Evolutionary conservation across 2,329 filamentous ascomycete species (phyloP).

Genomic region (Emmonsiellopsis sp.): DNA sequence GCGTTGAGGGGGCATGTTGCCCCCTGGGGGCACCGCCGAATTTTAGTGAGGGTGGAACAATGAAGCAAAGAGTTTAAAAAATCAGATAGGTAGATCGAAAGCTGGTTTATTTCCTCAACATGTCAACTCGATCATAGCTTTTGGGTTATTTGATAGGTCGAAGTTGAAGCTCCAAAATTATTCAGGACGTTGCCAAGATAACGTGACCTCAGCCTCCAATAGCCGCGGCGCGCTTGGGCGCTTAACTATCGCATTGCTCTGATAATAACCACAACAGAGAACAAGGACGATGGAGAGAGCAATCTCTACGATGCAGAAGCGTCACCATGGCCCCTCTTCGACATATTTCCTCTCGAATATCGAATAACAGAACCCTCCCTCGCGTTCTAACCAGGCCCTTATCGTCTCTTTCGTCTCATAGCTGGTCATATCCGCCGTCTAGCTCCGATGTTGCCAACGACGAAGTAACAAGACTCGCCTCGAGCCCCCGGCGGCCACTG

Average conservation of each 20-base stretch:
- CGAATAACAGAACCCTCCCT: slow-evolving; percentile 1
- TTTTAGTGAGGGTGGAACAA: no score
- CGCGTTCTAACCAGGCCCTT: slow-evolving; percentile 1
- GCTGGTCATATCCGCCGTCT: slow-evolving; percentile 36
- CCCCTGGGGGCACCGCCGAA: no score
- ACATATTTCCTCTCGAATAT: slow-evolving; percentile 7
- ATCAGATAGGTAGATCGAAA: background rate
- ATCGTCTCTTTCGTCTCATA: slow-evolving; percentile 7
- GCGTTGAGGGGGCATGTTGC: background rate
- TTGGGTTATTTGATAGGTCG: background rate
- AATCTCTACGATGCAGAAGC: background rate
- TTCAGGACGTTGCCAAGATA: background rate
- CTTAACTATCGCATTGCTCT: no score
- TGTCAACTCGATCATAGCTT: background rate
- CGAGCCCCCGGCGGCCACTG: slow-evolving; percentile 67
- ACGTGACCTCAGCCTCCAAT: background rate
- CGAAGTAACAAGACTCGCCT: slow-evolving; percentile 69
- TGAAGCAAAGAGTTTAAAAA: no score
- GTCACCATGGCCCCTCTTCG: slow-evolving; percentile 14
- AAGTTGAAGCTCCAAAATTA: no score
- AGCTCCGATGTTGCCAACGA: slow-evolving; percentile 54
- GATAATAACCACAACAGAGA: background rate
- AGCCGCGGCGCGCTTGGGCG: background rate
- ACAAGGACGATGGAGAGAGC: background rate
- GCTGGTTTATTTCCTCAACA: background rate